These are phyloP conservation scores for Dalechampia spathulata DNA, from an alignment of 441 rosid genomes.

Conservation along the genomic window DNA sequence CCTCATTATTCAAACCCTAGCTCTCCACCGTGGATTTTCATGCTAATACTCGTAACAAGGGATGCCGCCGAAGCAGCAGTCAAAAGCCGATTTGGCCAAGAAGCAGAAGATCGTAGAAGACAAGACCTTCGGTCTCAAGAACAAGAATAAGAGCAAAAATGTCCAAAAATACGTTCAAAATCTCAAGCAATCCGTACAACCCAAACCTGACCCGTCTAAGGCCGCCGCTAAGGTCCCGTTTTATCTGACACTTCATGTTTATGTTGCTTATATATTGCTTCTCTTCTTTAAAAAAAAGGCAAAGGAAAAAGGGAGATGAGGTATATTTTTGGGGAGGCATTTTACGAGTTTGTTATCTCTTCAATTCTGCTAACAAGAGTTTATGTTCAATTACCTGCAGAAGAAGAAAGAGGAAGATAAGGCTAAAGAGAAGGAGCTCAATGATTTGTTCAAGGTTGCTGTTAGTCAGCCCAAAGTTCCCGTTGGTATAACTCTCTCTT, in stretches of 20 bases:
- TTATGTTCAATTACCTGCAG: too few relatives aligned
- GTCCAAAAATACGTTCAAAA: conserved; percentile 89
- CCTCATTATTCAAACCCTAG: too few relatives aligned
- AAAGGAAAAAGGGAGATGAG: too few relatives aligned
- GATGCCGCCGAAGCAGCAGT: conserved; percentile 88
- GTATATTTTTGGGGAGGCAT: too few relatives aligned
- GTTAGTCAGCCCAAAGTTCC: conserved; percentile 97
- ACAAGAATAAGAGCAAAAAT: conserved; percentile 93
- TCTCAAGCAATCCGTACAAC: conserved; percentile 78
- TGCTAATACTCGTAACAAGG: conserved; percentile 5
- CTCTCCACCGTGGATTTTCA: too few relatives aligned
- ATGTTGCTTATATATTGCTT: too few relatives aligned
- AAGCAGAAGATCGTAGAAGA: conserved; percentile 93
- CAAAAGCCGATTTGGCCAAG: conserved; percentile 82
- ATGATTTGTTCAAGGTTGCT: conserved; percentile 82
- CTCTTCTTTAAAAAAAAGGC: too few relatives aligned
- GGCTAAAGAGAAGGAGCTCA: conserved; percentile 83
- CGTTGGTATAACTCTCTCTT: conserved; percentile 33
- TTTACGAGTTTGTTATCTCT: too few relatives aligned
- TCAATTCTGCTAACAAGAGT: too few relatives aligned
- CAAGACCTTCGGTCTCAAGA: conserved; percentile 92
- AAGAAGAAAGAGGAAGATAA: conserved; percentile 92
- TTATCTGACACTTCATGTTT: too few relatives aligned
- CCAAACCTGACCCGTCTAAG: conserved; percentile 58
- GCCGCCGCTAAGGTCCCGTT: conserved; percentile 76